Conservation (phyloP, 2,329 filamentous ascomycete species). For the Neonectria faginata region DNA sequence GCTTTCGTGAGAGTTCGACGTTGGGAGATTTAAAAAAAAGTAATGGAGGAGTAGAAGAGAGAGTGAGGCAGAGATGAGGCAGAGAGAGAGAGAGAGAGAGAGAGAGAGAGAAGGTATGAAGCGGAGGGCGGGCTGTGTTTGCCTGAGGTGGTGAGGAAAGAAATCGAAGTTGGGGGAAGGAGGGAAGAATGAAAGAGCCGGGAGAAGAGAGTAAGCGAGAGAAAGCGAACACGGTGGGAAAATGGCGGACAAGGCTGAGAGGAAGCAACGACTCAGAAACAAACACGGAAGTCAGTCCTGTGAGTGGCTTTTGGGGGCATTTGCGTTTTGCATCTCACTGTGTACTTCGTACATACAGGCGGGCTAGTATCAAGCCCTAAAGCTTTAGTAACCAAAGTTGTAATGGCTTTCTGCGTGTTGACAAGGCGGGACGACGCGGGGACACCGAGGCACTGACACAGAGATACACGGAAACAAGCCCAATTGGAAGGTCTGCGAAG, state of each 20-base stretch:
- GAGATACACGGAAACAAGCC: background rate
- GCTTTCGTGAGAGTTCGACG: conserved; percentile 12
- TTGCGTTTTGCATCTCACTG: background rate
- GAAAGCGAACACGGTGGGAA: conserved; percentile 12
- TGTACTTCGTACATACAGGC: background rate
- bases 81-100: conserved; percentile 10
- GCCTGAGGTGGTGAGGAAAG: background rate
- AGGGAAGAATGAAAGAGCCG: conserved; percentile 25
- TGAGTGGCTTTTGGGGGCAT: background rate
- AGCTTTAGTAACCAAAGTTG: no score
- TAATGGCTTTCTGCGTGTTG: conserved; percentile 27
- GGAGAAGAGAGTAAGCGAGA: conserved; percentile 29
- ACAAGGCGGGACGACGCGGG: background rate
- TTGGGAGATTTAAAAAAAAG: conserved; percentile 21
- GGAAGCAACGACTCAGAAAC: conserved; percentile 21
- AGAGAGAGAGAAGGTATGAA: background rate
- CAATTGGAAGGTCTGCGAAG: background rate
- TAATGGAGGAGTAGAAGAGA: conserved; percentile 9
- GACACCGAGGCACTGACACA: conserved; percentile 1
- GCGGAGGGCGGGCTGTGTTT: background rate
- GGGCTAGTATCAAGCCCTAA: background rate
- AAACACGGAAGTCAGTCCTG: background rate
- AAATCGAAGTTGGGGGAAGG: conserved; percentile 28
- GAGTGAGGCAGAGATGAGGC: background rate
- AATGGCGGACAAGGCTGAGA: conserved; percentile 11